Percentiles rank a stretch among this genome's conserved stretches.
These are phyloP conservation scores for Pseudognaphalium luteoalbum DNA, from an alignment of 129 eudicot species.

Conservation along the genomic window DNA sequence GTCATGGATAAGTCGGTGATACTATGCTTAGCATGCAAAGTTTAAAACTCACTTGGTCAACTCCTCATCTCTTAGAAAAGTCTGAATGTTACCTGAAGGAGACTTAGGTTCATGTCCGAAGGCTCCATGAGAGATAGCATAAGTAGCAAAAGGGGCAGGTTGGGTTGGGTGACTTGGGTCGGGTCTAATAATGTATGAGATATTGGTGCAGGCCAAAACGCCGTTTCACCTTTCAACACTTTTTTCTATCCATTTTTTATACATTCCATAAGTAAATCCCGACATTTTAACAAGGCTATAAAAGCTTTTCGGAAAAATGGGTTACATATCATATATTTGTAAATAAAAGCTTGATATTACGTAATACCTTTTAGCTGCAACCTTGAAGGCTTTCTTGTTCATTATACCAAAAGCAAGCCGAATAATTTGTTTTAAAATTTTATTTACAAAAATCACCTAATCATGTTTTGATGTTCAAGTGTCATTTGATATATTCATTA, in stretches of 20 bases:
- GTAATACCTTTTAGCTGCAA: background rate
- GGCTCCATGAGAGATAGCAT: background rate
- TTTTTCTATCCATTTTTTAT: background rate
- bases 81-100: background rate
- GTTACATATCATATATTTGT: background rate
- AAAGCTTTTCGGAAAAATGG: background rate
- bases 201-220: background rate
- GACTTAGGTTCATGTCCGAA: constrained; percentile 8
- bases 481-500: background rate
- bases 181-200: background rate
- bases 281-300: background rate
- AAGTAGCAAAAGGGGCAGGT: background rate
- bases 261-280: background rate
- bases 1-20: constrained; percentile 16
- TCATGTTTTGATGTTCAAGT: background rate
- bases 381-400: background rate
- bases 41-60: constrained; percentile 12
- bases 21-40: background rate
- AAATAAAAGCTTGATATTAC: background rate
- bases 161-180: no score
- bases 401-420: background rate
- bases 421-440: background rate
- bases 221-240: background rate
- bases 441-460: background rate
- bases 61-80: background rate